Evolutionary conservation across 2,329 filamentous ascomycete genomes (phyloP), one percentile per base, ranked within the genome.

Genomic region (Pseudogymnoascus sp.): DNA sequence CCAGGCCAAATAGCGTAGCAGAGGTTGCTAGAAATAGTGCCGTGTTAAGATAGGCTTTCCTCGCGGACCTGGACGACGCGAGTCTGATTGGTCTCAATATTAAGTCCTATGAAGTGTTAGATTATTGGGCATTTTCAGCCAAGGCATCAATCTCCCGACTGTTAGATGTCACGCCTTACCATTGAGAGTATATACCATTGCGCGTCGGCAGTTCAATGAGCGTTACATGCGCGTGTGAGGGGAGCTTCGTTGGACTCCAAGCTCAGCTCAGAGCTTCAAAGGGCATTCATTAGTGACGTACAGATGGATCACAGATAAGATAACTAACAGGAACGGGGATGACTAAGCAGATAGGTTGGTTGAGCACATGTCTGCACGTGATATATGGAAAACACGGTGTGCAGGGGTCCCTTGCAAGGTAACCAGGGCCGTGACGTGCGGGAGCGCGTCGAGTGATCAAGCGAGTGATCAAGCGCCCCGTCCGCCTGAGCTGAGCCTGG

Each of bases 11-110:
- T 60, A 90, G 80, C 42, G 82, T 67, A 14, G 81, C 67, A 2
- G 82, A 81, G 21, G 85, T 79, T 60, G 70, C 68, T 46, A 69
- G 59, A 42, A 76, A 71, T 21, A 77, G 70, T 50, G 75, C 62
- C 1, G 75, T 84, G 64, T 83, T 84, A 59, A 90, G 73, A 72
- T 90, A 90, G 31, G 85, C 82, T 69, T 83, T 81, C 61, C 82
- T 79, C n/a, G 87, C 85, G 34, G 82, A 76, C 62, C 82, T 85
- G 1, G 87, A 89, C 61, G 83, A 77, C 63, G 82, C 77, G 67
- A 82, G 73, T 66, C 78, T 81, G 66, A 87, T 69, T 16, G 85
- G 85, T 28, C 76, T 73, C 63, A 84, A 76, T 64, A 84, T 70
- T 64, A 79, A 75, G 69, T 81, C 78, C 85, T 88, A 67, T 23